phyloP scores from a whole-genome alignment of 202 grass and related monocot species.

The Hordeum pubiflorum region DNA sequence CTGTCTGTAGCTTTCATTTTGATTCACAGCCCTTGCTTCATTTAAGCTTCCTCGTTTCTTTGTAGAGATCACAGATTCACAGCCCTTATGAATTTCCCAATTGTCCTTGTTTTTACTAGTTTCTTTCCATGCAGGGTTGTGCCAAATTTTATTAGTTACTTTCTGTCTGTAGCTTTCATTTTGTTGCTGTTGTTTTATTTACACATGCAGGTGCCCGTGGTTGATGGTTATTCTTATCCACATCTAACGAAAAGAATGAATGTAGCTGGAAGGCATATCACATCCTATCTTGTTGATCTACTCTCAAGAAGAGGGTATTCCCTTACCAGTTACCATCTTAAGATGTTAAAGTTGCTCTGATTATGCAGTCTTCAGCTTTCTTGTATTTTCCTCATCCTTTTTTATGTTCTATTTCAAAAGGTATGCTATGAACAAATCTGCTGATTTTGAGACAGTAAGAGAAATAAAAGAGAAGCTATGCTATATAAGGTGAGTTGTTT shows the following conservation, averaged over 20 bases:
- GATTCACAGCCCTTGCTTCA: too few relatives aligned
- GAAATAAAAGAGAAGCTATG: slow-evolving; percentile 96
- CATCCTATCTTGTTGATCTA: slow-evolving; percentile 92
- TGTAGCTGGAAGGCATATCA: slow-evolving; percentile 97
- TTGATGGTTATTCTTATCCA: slow-evolving; percentile 93
- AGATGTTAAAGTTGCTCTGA: slow-evolving; percentile 17
- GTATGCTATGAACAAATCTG: slow-evolving; percentile 95
- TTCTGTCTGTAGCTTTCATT: not conserved
- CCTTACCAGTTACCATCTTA: slow-evolving; percentile 19
- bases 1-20: too few relatives aligned
- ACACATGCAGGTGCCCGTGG: slow-evolving; percentile 72
- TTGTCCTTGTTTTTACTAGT: not conserved
- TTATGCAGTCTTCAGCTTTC: not conserved
- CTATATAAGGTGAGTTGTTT: slow-evolving; percentile 67
- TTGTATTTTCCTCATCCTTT: slow-evolving; percentile 17
- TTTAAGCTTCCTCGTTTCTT: not conserved
- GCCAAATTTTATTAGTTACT: not conserved
- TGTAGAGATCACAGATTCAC: not conserved
- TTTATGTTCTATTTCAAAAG: slow-evolving; percentile 28
- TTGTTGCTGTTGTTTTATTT: slow-evolving; percentile 9
- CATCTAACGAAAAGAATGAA: slow-evolving; percentile 99
- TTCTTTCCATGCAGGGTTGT: not conserved
- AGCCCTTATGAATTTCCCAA: not conserved
- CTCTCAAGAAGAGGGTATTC: slow-evolving; percentile 94
- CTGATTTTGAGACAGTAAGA: slow-evolving; percentile 89